phyloP scores from a whole-genome alignment of 139 green algal genomes.

The Chlamydomonas asymmetrica region DNA sequence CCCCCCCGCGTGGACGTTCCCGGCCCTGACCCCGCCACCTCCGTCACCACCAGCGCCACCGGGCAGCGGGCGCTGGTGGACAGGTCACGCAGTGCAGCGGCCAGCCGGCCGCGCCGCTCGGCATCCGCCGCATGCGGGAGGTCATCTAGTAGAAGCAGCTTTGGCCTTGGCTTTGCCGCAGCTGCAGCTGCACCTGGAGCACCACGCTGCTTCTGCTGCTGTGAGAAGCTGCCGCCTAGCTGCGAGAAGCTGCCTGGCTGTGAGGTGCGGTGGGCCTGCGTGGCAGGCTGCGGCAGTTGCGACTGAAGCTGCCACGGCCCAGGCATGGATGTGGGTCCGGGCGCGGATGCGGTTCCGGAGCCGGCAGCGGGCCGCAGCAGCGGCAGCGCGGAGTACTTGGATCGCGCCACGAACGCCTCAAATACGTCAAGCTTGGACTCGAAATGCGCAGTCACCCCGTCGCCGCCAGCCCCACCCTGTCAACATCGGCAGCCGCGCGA shows the following conservation, averaged over 20 bases:
- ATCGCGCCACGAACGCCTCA: conserved; percentile 63
- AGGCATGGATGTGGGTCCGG: neutral
- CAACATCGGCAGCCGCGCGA: too few relatives aligned
- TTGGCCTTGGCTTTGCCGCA: conserved; percentile 13
- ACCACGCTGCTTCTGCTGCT: conserved; percentile 1
- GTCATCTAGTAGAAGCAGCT: conserved; percentile 76
- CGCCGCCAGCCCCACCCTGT: too few relatives aligned
- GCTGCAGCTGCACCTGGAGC: conserved; percentile 6
- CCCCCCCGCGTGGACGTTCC: conserved; percentile 14
- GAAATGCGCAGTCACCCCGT: too few relatives aligned
- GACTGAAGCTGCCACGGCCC: conserved; percentile 6
- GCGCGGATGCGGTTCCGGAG: neutral
- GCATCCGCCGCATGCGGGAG: conserved; percentile 57
- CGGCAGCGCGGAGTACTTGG: conserved; percentile 64
- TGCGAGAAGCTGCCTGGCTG: neutral
- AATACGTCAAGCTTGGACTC: conserved; percentile 81
- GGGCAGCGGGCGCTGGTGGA: conserved; percentile 44
- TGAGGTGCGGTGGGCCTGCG: neutral
- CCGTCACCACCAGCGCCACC: conserved; percentile 60
- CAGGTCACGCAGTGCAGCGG: conserved; percentile 48
- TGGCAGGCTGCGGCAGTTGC: neutral
- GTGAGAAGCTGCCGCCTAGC: neutral
- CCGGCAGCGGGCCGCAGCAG: conserved; percentile 10
- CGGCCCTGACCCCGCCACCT: conserved; percentile 30
- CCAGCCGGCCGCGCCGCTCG: conserved; percentile 52